phyloP scores from a whole-genome alignment of 352 stramenopile species.

The Globisporangium mamillatum region DNA sequence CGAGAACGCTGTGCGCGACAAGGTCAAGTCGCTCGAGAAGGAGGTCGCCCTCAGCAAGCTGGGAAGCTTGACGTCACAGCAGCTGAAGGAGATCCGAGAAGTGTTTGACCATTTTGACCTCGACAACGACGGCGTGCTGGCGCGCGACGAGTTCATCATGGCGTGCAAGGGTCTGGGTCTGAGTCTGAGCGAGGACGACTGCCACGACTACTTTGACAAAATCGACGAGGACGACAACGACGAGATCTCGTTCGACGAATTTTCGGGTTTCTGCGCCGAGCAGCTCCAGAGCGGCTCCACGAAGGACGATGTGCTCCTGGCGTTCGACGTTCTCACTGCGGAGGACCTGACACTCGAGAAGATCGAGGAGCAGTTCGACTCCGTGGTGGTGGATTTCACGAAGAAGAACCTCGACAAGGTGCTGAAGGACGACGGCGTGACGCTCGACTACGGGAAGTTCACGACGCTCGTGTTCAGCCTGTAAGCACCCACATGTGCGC shows the following conservation, averaged over 20 bases:
- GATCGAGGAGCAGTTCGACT: slow-evolving; percentile 83
- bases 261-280: slow-evolving; percentile 85
- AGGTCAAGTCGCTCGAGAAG: slow-evolving; percentile 89
- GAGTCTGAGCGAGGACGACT: slow-evolving; percentile 85
- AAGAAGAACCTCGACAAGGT: slow-evolving; percentile 66
- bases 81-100: slow-evolving; percentile 87
- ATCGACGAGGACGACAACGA: slow-evolving; percentile 81
- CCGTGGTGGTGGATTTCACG: slow-evolving; percentile 71
- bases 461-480: slow-evolving; percentile 78
- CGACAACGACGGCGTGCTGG: slow-evolving; percentile 82
- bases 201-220: slow-evolving; percentile 87
- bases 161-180: slow-evolving; percentile 87
- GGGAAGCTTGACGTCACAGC: slow-evolving; percentile 76
- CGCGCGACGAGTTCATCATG: slow-evolving; percentile 90
- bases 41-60: slow-evolving; percentile 82
- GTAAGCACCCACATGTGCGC: slow-evolving; percentile 22
- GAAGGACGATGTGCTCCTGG: slow-evolving; percentile 75
- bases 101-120: slow-evolving; percentile 91
- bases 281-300: slow-evolving; percentile 86
- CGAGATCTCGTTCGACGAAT: slow-evolving; percentile 83
- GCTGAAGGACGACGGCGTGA: slow-evolving; percentile 48
- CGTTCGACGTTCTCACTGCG: slow-evolving; percentile 74
- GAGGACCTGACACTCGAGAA: slow-evolving; percentile 75
- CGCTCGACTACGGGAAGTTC: slow-evolving; percentile 76
- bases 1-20: slow-evolving; percentile 72